Evolutionary conservation across 2,329 filamentous ascomycete species (phyloP).

Genomic region (Epichloe sp.): DNA sequence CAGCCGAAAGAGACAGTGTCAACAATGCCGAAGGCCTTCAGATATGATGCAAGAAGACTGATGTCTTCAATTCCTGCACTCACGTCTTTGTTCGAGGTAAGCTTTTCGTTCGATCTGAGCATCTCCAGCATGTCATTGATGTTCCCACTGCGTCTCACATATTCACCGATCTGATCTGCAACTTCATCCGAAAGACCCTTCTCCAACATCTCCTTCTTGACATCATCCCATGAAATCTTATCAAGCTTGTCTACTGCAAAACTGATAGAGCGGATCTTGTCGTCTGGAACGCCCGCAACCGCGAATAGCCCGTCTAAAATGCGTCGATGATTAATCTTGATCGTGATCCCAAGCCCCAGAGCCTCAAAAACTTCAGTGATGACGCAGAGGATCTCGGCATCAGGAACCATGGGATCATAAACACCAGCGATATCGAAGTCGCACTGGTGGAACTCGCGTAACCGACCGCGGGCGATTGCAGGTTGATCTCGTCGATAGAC

Average conservation of each 20-base stretch:
- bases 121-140: constrained; percentile 55
- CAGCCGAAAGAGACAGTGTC: constrained; percentile 78
- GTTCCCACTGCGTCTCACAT: constrained; percentile 62
- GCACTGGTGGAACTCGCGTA: constrained; percentile 96
- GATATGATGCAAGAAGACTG: constrained; percentile 66
- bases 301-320: constrained; percentile 87
- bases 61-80: constrained; percentile 69
- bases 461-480: constrained; percentile 75
- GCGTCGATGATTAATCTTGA: constrained; percentile 91
- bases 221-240: constrained; percentile 81
- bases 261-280: constrained; percentile 80
- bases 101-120: constrained; percentile 51
- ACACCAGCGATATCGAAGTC: constrained; percentile 88
- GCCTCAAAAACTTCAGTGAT: constrained; percentile 74
- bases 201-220: constrained; percentile 84
- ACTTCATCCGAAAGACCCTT: constrained; percentile 67
- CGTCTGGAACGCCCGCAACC: constrained; percentile 74
- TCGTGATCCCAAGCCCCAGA: constrained; percentile 62
- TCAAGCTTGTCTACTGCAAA: constrained; percentile 94
- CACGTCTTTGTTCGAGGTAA: constrained; percentile 63
- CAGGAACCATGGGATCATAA: constrained; percentile 84
- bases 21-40: constrained; percentile 61
- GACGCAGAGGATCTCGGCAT: constrained; percentile 79
- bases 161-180: constrained; percentile 79
- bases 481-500: constrained; percentile 42